A percentile compares a stretch with the other conserved stretches of the same genome.
phyloP scores from a whole-genome alignment of 1,139 yeast species.

The Suhomyces bribrorum region DNA sequence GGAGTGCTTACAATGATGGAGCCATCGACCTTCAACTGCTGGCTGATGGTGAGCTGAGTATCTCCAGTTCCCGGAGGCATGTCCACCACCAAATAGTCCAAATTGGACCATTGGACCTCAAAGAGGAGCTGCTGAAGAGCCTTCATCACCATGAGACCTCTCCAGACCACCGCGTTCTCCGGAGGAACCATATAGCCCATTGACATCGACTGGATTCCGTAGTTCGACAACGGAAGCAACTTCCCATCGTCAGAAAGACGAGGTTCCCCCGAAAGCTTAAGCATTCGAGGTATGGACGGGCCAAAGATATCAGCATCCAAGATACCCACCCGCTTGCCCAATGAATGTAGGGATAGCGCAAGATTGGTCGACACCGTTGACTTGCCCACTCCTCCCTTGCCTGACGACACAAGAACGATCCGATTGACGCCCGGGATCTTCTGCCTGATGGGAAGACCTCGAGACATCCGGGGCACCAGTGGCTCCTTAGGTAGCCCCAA shows the following conservation, averaged over 20 bases:
- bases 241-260: slow-evolving; percentile 55
- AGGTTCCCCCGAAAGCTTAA: slow-evolving; percentile 69
- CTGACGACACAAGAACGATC: slow-evolving; percentile 72
- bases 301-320: slow-evolving; percentile 85
- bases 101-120: slow-evolving; percentile 76
- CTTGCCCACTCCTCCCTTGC: slow-evolving; percentile 78
- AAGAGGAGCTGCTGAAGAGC: slow-evolving; percentile 79
- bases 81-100: slow-evolving; percentile 74
- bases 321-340: slow-evolving; percentile 64
- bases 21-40: slow-evolving; percentile 73
- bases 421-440: slow-evolving; percentile 60
- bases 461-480: slow-evolving; percentile 40
- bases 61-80: slow-evolving; percentile 96
- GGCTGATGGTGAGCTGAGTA: slow-evolving; percentile 79
- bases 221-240: slow-evolving; percentile 69
- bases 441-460: slow-evolving; percentile 57
- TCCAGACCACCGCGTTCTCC: slow-evolving; percentile 76
- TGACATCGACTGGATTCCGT: slow-evolving; percentile 83
- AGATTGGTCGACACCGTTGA: slow-evolving; percentile 64
- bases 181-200: slow-evolving; percentile 83
- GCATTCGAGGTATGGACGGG: slow-evolving; percentile 73
- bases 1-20: slow-evolving; percentile 85
- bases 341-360: slow-evolving; percentile 59
- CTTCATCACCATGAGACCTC: slow-evolving; percentile 86
- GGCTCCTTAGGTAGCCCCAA: slow-evolving; percentile 56